Conservation (phyloP, 331 rosid genomes). For the Quercus tomentella region DNA sequence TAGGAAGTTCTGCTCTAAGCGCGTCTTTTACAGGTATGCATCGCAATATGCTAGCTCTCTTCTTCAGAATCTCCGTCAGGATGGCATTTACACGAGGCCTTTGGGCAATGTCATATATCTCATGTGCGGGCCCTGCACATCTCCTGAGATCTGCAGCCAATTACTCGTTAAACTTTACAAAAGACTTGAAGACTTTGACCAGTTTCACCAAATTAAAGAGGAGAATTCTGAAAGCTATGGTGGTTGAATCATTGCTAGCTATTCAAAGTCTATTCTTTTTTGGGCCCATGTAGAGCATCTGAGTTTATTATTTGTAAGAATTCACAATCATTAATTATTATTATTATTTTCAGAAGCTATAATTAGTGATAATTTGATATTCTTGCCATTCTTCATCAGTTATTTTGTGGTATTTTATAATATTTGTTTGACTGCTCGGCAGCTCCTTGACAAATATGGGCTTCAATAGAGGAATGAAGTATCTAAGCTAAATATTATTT, state of each 20-base stretch:
- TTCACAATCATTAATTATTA: not conserved
- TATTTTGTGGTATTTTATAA: not conserved
- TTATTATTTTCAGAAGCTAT: not conserved
- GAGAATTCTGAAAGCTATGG: conserved; percentile 5
- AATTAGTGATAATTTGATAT: not conserved
- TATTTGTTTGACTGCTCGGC: too few species aligned
- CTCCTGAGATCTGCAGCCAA: conserved; percentile 63
- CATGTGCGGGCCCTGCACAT: conserved; percentile 90
- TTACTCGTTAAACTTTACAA: conserved; percentile 51
- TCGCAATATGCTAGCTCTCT: conserved; percentile 71
- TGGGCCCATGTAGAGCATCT: not conserved
- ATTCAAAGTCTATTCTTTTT: not conserved
- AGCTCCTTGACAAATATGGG: not conserved
- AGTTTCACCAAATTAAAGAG: conserved; percentile 29
- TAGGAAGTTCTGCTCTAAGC: conserved; percentile 7
- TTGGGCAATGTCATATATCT: conserved; percentile 84
- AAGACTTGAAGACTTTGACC: conserved; percentile 62
- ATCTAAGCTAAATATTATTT: too few species aligned
- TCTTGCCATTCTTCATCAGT: not conserved
- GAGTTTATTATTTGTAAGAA: not conserved
- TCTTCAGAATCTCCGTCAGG: conserved; percentile 67
- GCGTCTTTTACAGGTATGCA: conserved; percentile 53
- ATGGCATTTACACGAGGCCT: conserved; percentile 77
- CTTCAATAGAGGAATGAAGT: not conserved
- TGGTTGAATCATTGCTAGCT: not conserved